phyloP scores from a whole-genome alignment of 2,329 filamentous ascomycete genomes.

The Botrytis tulipae region DNA sequence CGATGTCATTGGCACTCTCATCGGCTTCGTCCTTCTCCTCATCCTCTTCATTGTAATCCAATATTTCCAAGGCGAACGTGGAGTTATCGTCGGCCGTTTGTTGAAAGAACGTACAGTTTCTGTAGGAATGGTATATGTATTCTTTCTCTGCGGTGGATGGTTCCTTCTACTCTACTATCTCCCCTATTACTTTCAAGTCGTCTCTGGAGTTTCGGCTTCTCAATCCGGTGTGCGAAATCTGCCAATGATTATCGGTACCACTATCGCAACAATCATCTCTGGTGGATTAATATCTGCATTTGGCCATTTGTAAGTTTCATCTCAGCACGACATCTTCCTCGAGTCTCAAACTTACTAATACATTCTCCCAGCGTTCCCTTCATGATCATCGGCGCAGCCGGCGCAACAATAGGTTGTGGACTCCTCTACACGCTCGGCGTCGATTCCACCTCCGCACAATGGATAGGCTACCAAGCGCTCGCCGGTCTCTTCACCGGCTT shows the following conservation, averaged over 20 bases:
- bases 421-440: slow-evolving; percentile 54
- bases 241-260: slow-evolving; percentile 39
- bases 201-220: slow-evolving; percentile 39
- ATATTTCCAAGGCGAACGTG: slow-evolving; percentile 46
- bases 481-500: slow-evolving; percentile 56
- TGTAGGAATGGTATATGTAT: slow-evolving; percentile 43
- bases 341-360: neutral
- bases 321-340: neutral
- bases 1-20: slow-evolving; percentile 45
- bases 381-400: slow-evolving; percentile 36
- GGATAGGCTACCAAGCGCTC: slow-evolving; percentile 60
- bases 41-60: slow-evolving; percentile 42
- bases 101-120: slow-evolving; percentile 46
- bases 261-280: slow-evolving; percentile 39
- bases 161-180: slow-evolving; percentile 49
- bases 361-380: slow-evolving; percentile 36
- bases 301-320: slow-evolving; percentile 35
- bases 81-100: slow-evolving; percentile 51
- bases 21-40: slow-evolving; percentile 41
- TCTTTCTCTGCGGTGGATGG: slow-evolving; percentile 46
- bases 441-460: slow-evolving; percentile 47
- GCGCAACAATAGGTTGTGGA: slow-evolving; percentile 46
- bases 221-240: slow-evolving; percentile 42
- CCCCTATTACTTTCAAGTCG: slow-evolving; percentile 52
- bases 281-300: slow-evolving; percentile 38